phyloP scores from a whole-genome alignment of 2,329 filamentous ascomycete genomes.

The Xylaria arbuscula region DNA sequence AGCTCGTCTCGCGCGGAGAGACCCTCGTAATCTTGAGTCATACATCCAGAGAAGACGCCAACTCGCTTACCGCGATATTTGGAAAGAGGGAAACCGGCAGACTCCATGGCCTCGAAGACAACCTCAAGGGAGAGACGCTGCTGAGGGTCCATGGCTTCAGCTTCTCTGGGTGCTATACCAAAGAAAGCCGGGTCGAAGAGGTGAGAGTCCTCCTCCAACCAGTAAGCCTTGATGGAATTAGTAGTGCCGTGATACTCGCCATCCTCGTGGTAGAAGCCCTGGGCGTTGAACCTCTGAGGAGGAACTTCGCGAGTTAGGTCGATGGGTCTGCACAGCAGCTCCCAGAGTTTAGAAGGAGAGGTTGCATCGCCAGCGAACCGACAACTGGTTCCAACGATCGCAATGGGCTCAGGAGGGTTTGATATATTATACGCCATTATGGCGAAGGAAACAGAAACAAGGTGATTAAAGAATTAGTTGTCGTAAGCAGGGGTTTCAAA shows the following conservation, averaged over 20 bases:
- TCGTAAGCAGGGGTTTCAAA: neutral
- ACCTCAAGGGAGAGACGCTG: slow-evolving; percentile 51
- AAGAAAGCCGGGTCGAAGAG: slow-evolving; percentile 51
- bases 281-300: slow-evolving; percentile 43
- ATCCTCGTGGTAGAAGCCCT: slow-evolving; percentile 48
- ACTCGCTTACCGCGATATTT: slow-evolving; percentile 47
- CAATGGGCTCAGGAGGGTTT: slow-evolving; percentile 44
- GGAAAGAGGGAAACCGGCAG: slow-evolving; percentile 46
- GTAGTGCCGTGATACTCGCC: slow-evolving; percentile 50
- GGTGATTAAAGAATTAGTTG: neutral
- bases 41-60: slow-evolving; percentile 50
- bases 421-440: slow-evolving; percentile 41
- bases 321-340: slow-evolving; percentile 42
- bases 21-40: slow-evolving; percentile 50
- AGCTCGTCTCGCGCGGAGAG: slow-evolving; percentile 49
- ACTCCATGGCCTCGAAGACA: slow-evolving; percentile 53
- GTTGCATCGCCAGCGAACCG: slow-evolving; percentile 47
- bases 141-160: slow-evolving; percentile 51
- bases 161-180: slow-evolving; percentile 52
- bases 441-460: neutral
- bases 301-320: slow-evolving; percentile 49
- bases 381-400: slow-evolving; percentile 48
- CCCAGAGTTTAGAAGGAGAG: slow-evolving; percentile 47
- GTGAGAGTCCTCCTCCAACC: slow-evolving; percentile 46
- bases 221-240: slow-evolving; percentile 48